phyloP scores from a whole-genome alignment of 2,329 filamentous ascomycete genomes.

The Emericellopsis cladophorae region DNA sequence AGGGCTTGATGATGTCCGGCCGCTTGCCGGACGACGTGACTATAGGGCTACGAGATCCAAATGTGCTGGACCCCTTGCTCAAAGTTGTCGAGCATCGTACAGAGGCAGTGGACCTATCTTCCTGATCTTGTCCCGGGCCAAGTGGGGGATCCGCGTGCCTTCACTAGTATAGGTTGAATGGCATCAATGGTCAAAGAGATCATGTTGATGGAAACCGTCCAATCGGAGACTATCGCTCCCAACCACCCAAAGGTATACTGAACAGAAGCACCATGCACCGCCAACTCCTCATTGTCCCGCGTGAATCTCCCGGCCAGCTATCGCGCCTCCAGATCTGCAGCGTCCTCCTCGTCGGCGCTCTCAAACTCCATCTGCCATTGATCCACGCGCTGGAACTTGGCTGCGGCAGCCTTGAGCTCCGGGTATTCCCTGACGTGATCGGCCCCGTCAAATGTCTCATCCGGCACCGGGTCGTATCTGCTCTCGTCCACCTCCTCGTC shows the following conservation, averaged over 20 bases:
- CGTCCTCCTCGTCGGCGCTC: constrained; percentile 38
- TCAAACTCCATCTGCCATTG: constrained; percentile 57
- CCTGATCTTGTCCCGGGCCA: no score
- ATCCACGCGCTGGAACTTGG: constrained; percentile 59
- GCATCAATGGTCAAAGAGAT: no score
- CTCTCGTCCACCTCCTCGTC: constrained; percentile 23
- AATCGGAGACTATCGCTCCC: no score
- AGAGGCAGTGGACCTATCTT: constrained; percentile 27
- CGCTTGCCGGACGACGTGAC: constrained; percentile 58
- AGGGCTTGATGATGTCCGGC: constrained; percentile 37
- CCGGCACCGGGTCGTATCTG: constrained; percentile 27
- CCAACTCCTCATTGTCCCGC: neutral
- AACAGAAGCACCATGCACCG: neutral
- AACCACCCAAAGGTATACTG: neutral
- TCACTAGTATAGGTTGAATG: no score
- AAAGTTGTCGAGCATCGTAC: constrained; percentile 56
- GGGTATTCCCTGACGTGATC: constrained; percentile 21
- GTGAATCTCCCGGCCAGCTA: neutral
- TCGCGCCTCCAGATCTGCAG: constrained; percentile 23
- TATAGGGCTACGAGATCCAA: constrained; percentile 66
- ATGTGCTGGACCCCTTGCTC: constrained; percentile 57
- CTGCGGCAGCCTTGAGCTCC: constrained; percentile 45
- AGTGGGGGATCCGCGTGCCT: no score
- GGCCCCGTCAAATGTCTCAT: constrained; percentile 27
- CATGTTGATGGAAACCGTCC: no score